A percentile compares a stretch with the other conserved stretches of the same genome.
Conservation (phyloP, 108 stramenopile genomes). For the Mayamaea pseudoterrestris region DNA sequence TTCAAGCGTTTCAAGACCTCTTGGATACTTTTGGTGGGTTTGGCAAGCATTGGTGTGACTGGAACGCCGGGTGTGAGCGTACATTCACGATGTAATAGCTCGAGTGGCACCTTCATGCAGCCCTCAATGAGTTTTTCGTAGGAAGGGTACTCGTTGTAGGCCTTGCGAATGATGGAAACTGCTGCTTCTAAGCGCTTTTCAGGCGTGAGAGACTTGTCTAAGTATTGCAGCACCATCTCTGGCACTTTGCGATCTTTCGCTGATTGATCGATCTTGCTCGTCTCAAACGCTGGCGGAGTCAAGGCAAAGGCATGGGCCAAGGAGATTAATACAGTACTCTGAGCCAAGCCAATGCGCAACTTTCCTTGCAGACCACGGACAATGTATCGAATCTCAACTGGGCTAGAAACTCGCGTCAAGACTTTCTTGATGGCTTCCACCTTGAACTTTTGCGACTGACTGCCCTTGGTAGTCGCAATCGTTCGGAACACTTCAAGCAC, state of each 20-base stretch:
- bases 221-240: constrained; percentile 24
- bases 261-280: neutral
- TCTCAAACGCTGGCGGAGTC: constrained; percentile 12
- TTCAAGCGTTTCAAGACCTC: constrained; percentile 92
- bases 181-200: constrained; percentile 78
- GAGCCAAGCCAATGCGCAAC: constrained; percentile 92
- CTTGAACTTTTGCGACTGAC: constrained; percentile 84
- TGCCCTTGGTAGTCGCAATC: constrained; percentile 78
- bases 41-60: constrained; percentile 98
- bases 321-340: constrained; percentile 87
- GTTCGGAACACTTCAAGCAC: constrained; percentile 56
- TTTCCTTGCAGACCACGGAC: constrained; percentile 98
- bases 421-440: constrained; percentile 87
- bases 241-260: constrained; percentile 3
- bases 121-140: constrained; percentile 82
- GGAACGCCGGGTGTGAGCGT: constrained; percentile 89
- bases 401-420: constrained; percentile 54
- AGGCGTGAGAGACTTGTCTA: constrained; percentile 27
- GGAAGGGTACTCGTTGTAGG: constrained; percentile 90
- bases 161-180: constrained; percentile 87
- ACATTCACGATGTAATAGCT: constrained; percentile 64
- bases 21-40: constrained; percentile 88
- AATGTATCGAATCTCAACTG: constrained; percentile 90
- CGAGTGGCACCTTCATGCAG: constrained; percentile 61
- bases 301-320: constrained; percentile 85